A percentile compares a stretch with the other conserved stretches of the same genome.
These are phyloP conservation scores for Chlamydomonas reinhardtii DNA, from an alignment of 163 green algal genomes.

Conservation along the genomic window DNA sequence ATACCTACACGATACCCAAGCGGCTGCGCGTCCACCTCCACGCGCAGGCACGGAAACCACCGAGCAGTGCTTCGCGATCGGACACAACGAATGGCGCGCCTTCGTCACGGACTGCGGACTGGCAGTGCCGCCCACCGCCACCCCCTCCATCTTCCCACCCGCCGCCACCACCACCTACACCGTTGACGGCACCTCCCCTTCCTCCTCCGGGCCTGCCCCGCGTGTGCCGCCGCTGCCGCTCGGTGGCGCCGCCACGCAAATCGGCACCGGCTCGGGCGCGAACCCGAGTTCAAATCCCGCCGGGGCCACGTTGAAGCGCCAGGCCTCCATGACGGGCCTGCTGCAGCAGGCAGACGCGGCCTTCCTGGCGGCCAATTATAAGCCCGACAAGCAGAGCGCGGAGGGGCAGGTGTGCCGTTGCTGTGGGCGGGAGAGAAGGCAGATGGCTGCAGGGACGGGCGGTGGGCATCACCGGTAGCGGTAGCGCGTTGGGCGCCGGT, in stretches of 20 bases:
- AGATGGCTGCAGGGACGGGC: no score
- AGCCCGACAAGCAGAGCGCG: background rate
- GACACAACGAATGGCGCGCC: constrained; percentile 1
- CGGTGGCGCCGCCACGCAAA: background rate
- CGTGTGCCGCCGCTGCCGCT: background rate
- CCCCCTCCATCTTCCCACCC: background rate
- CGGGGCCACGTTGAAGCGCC: no score
- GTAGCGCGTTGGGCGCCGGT: no score
- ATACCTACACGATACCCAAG: no score
- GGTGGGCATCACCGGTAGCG: no score
- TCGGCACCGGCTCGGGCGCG: no score
- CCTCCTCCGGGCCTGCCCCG: background rate
- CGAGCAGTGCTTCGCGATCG: background rate
- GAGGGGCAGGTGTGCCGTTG: background rate
- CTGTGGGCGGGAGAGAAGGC: no score
- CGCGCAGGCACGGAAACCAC: background rate
- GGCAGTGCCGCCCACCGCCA: background rate
- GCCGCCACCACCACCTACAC: no score
- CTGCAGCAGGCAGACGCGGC: background rate
- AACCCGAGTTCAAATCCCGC: no score
- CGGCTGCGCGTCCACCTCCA: no score
- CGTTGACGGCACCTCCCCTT: no score
- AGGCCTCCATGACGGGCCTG: background rate
- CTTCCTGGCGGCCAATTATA: background rate
- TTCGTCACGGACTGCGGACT: background rate